A percentile compares a stretch with the other conserved stretches of the same genome.
phyloP scores from a whole-genome alignment of 768 basidiomycete genomes.

The Serpula lacrymans region DNA sequence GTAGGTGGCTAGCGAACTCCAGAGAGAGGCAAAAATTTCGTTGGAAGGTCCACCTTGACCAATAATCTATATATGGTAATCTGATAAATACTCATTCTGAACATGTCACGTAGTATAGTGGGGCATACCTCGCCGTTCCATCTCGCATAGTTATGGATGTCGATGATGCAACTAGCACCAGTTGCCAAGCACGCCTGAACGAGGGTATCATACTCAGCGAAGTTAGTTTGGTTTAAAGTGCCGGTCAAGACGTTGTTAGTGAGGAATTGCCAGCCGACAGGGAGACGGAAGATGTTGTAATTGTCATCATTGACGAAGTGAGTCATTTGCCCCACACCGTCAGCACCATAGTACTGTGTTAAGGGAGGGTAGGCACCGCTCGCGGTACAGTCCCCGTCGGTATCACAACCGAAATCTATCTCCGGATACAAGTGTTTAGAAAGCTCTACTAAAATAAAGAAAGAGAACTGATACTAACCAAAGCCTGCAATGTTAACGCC shows the following conservation, averaged over 20 bases:
- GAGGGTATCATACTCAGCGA: slow-evolving; percentile 43
- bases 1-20: slow-evolving; percentile 46
- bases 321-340: slow-evolving; percentile 4
- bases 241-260: slow-evolving; percentile 37
- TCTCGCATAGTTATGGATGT: slow-evolving; percentile 55
- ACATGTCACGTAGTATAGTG: too few species aligned
- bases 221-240: slow-evolving; percentile 41
- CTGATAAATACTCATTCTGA: slow-evolving; percentile 4
- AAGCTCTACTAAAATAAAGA: too few species aligned
- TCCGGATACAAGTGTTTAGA: background rate
- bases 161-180: slow-evolving; percentile 1
- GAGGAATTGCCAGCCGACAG: slow-evolving; percentile 55
- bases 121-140: slow-evolving; percentile 40
- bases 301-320: slow-evolving; percentile 47
- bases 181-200: slow-evolving; percentile 46
- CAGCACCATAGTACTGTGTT: slow-evolving; percentile 34
- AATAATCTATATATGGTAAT: too few species aligned
- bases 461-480: slow-evolving; percentile 17
- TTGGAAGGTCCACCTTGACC: slow-evolving; percentile 56
- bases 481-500: slow-evolving; percentile 50
- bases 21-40: slow-evolving; percentile 44
- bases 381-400: slow-evolving; percentile 36
- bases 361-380: slow-evolving; percentile 41
- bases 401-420: slow-evolving; percentile 41
- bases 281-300: slow-evolving; percentile 55